A percentile compares a stretch with the other conserved stretches of the same genome.
These are phyloP conservation scores for Pisolithus sp. DNA, from an alignment of 768 basidiomycete genomes.

Conservation along the genomic window DNA sequence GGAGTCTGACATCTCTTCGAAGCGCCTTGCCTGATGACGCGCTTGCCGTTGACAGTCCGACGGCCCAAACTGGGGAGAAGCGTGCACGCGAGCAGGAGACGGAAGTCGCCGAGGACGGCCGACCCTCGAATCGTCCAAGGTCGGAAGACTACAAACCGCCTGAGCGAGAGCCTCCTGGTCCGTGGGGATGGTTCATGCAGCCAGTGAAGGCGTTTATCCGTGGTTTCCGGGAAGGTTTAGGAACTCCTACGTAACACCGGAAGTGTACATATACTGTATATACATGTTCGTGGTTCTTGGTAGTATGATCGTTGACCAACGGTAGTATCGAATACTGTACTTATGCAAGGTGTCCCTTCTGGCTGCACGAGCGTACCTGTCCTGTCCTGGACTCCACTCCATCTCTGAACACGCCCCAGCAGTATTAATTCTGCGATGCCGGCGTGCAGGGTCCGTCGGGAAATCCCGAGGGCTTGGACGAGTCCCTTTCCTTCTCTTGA, in stretches of 20 bases:
- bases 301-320: background rate
- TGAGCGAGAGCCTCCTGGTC: conserved; percentile 38
- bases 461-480: conserved; percentile 19
- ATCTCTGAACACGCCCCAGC: conserved; percentile 3
- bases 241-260: conserved; percentile 16
- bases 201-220: conserved; percentile 60
- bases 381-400: background rate
- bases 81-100: conserved; percentile 41
- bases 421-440: too few species aligned
- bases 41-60: conserved; percentile 24
- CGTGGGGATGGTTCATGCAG: conserved; percentile 54
- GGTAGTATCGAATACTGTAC: background rate
- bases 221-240: conserved; percentile 60
- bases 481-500: conserved; percentile 10
- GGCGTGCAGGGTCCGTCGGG: conserved; percentile 21
- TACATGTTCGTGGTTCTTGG: too few species aligned
- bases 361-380: background rate
- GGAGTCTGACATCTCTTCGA: conserved; percentile 8
- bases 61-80: conserved; percentile 34
- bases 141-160: conserved; percentile 41
- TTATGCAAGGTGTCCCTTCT: background rate
- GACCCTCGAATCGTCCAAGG: conserved; percentile 47
- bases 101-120: conserved; percentile 31
- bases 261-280: background rate
- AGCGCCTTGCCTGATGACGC: conserved; percentile 34